These are phyloP conservation scores for Crithidia mellificae DNA, from an alignment of 208 protist species.

Conservation along the genomic window DNA sequence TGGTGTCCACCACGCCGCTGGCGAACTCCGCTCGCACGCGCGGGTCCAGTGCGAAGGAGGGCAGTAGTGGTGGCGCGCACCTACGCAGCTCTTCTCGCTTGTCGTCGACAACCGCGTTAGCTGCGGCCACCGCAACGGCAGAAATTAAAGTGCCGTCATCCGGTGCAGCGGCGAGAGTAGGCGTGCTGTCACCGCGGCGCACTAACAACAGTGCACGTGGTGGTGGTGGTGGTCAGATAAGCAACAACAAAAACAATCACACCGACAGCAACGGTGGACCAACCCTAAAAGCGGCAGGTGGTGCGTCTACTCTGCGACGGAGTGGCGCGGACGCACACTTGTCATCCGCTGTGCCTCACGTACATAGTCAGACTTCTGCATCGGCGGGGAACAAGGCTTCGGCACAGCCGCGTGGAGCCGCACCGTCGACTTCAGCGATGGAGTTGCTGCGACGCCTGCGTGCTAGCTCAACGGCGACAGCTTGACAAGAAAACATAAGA, in stretches of 20 bases:
- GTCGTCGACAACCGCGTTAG: background rate
- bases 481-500: too few species aligned
- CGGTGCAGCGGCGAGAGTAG: background rate
- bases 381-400: background rate
- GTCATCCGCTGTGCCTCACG: background rate
- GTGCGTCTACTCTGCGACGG: background rate
- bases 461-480: conserved; percentile 13
- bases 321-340: background rate
- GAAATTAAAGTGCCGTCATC: too few species aligned
- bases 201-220: background rate
- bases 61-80: background rate
- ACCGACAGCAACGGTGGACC: too few species aligned
- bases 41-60: background rate
- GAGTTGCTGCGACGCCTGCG: conserved; percentile 36
- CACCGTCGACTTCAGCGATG: conserved; percentile 17
- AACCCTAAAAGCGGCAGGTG: too few species aligned
- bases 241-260: background rate
- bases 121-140: too few species aligned
- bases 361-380: too few species aligned
- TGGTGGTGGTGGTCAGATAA: background rate
- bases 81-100: background rate
- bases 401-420: background rate
- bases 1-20: too few species aligned
- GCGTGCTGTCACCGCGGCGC: background rate
- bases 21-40: background rate